Percentiles rank a stretch among this genome's conserved stretches.
Conservation (phyloP, 192 early-diverging fungal species). For the Helicostylum pulchrum region DNA sequence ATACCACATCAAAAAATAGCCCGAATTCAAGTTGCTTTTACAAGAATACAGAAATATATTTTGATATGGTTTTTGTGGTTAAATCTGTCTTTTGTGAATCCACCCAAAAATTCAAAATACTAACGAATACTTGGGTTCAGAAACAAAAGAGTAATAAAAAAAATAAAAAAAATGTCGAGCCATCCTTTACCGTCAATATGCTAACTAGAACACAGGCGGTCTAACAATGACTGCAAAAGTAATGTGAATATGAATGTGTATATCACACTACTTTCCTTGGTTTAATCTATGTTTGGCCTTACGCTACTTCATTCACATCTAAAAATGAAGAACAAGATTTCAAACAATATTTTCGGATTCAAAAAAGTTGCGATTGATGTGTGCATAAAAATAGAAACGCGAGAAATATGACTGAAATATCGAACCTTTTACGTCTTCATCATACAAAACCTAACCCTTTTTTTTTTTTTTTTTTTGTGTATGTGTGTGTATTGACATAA, state of each 20-base stretch:
- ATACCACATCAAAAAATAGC: too few relatives aligned
- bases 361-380: background rate
- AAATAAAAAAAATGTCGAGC: conserved; percentile 15
- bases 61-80: too few relatives aligned
- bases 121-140: conserved; percentile 25
- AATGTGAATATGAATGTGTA: too few relatives aligned
- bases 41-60: too few relatives aligned
- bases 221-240: conserved; percentile 18
- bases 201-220: conserved; percentile 9
- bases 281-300: conserved; percentile 42
- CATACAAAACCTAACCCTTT: background rate
- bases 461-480: too few relatives aligned
- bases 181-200: conserved; percentile 31
- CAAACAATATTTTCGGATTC: conserved; percentile 22
- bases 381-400: background rate
- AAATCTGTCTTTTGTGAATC: conserved; percentile 21
- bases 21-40: too few relatives aligned
- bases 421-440: conserved; percentile 4
- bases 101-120: conserved; percentile 12
- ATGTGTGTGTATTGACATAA: too few relatives aligned
- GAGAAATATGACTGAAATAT: background rate
- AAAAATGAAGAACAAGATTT: conserved; percentile 33
- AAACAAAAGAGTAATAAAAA: conserved; percentile 13
- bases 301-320: conserved; percentile 25
- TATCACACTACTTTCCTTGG: background rate